Base-by-base conservation (phyloP, 2,329 filamentous ascomycete genomes). In the Microdochium bolleyi region DNA sequence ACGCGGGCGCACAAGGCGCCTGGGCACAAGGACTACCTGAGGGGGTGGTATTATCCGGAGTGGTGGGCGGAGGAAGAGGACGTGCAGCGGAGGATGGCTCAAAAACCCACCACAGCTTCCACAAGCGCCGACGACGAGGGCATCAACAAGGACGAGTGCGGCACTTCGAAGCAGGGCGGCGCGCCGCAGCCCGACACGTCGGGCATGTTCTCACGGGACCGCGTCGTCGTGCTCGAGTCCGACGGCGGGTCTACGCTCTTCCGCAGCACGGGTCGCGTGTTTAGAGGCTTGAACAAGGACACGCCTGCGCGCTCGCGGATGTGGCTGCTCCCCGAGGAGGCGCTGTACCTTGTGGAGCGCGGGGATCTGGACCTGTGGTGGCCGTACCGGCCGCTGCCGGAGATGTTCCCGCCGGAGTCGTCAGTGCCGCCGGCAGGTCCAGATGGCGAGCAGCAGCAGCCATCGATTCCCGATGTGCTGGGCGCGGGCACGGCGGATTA, bases 271-370 rank as follows among this genome's bases (percentile, higher is more conserved):
- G 94, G 94, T 0, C 82, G 84, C 52, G 80, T 76, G 9, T 67
- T 80, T 3, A 72, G 82, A 1, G 75, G 76, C 5, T 62, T 73
- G n/a, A 73, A 77, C 41, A 78, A 76, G 56, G 80, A 84, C 32
- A 67, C 70, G 51, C 70, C 76, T 0, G 79, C 78, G 2, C 77
- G 77, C 55, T 80, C 84, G 27, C 83, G 80, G 56, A 72, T 92
- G 41, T 96, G 92, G 92, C 66, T 99, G 50, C 68, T 96, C 38
- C 92, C 92, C 0, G 94, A 99, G 65, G 94, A 99, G 69, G 89
- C 91, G 5, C 75, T 99, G 51, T 96, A 91, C 63, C 69, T 96
- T 57, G 76, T 97, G 9, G 94, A 99, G 73, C 77, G 94, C 61
- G 94, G 92, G 0, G 91, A 82, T 49, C 63, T 97, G 62, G 90